These are phyloP conservation scores for Neurospora sp. DNA, from an alignment of 495 filamentous ascomycete species.

Conservation along the genomic window DNA sequence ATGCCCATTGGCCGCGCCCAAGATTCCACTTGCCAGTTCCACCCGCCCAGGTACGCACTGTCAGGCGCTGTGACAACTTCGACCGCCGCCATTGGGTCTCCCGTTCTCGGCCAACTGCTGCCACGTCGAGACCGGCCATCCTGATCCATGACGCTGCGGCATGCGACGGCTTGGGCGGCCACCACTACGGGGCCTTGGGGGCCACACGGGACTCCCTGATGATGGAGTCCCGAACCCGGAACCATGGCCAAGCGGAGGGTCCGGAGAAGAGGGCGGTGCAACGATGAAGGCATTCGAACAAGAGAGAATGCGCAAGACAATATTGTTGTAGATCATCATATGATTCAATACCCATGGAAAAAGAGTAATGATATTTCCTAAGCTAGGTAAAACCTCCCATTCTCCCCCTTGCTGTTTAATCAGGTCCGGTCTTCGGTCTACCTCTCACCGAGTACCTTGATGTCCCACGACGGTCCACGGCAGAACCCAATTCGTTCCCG, in stretches of 20 bases:
- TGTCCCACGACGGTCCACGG: background rate
- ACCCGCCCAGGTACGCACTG: background rate
- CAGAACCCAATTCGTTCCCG: background rate
- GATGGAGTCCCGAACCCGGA: background rate
- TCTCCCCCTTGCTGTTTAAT: background rate
- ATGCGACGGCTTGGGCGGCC: background rate
- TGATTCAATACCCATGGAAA: background rate
- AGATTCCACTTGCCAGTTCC: background rate
- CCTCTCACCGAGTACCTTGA: background rate
- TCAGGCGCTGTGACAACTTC: background rate
- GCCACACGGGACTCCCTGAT: background rate
- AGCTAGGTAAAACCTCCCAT: background rate
- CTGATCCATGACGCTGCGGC: background rate
- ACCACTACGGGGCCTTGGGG: background rate
- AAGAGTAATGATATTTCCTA: background rate
- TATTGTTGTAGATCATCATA: background rate
- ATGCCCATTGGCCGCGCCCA: conserved; percentile 15
- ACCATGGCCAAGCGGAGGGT: background rate
- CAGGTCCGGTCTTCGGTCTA: background rate
- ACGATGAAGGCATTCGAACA: background rate
- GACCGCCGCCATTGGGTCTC: background rate
- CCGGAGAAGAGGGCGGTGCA: background rate
- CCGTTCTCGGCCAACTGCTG: background rate
- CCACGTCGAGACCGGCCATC: background rate
- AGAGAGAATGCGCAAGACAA: background rate